A percentile compares a stretch with the other conserved stretches of the same genome.
Evolutionary conservation across 1,284 basidiomycete genomes (phyloP).

Genomic region (Cutaneotrichosporon daszewskae): DNA sequence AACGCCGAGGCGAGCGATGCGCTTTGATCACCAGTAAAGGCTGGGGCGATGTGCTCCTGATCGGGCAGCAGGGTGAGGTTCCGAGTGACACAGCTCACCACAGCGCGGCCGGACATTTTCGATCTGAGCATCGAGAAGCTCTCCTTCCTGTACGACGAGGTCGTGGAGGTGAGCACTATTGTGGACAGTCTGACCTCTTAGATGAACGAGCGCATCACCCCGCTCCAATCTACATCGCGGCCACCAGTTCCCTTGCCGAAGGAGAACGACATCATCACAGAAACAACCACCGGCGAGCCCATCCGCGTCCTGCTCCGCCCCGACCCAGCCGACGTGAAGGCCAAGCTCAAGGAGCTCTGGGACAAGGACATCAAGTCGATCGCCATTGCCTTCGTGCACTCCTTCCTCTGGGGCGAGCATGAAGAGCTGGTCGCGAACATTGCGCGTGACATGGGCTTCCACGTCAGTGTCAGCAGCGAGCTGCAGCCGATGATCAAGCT

Average conservation of each 20-base stretch:
- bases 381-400: conserved; percentile 35
- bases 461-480: conserved; percentile 30
- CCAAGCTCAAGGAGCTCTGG: conserved; percentile 29
- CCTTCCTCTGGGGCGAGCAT: conserved; percentile 34
- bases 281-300: conserved; percentile 63
- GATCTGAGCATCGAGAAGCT: conserved; percentile 80
- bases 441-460: conserved; percentile 35
- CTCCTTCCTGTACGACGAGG: conserved; percentile 69
- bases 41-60: conserved; percentile 47
- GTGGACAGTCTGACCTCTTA: conserved; percentile 12
- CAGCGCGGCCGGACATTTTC: conserved; percentile 68
- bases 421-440: conserved; percentile 32
- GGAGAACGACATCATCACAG: conserved; percentile 20
- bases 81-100: neutral
- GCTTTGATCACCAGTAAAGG: conserved; percentile 91
- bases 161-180: conserved; percentile 69
- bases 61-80: conserved; percentile 36
- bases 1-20: conserved; percentile 86
- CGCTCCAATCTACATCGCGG: conserved; percentile 49
- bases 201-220: conserved; percentile 82
- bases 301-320: conserved; percentile 72
- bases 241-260: conserved; percentile 17
- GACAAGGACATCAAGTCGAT: conserved; percentile 29
- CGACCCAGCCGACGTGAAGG: conserved; percentile 20
- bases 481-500: conserved; percentile 46